Evolutionary conservation across 495 filamentous ascomycete genomes (phyloP).

Genomic region (Cercophora scortea): DNA sequence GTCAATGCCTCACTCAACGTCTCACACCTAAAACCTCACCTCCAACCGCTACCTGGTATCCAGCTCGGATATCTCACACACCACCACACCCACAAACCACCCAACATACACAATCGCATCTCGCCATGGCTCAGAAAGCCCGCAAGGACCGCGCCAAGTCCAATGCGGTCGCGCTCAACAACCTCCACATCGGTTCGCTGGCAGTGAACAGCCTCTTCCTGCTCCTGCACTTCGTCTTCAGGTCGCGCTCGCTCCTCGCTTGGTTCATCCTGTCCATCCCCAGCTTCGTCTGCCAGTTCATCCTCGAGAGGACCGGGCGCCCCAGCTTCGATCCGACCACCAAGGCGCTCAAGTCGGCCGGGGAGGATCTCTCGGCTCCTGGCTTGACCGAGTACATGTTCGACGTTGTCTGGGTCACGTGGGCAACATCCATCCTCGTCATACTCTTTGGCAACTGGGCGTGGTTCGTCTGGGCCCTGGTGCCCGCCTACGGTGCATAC

Average conservation of each 20-base stretch:
- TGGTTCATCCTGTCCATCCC: slow-evolving; percentile 70
- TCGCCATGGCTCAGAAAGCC: slow-evolving; percentile 72
- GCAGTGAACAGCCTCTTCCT: slow-evolving; percentile 66
- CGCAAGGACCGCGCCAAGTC: slow-evolving; percentile 80
- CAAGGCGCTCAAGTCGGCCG: slow-evolving; percentile 62
- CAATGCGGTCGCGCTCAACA: slow-evolving; percentile 66
- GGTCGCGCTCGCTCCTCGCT: slow-evolving; percentile 55
- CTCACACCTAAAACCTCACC: neutral
- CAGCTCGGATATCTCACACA: neutral
- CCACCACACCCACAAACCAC: neutral
- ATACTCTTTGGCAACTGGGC: slow-evolving; percentile 65
- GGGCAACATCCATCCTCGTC: slow-evolving; percentile 57
- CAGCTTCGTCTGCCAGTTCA: slow-evolving; percentile 68
- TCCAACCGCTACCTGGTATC: neutral
- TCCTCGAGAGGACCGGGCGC: slow-evolving; percentile 74
- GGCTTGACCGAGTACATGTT: slow-evolving; percentile 97
- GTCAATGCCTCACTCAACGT: neutral
- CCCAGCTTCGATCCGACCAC: slow-evolving; percentile 57
- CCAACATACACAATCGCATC: neutral
- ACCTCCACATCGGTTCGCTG: slow-evolving; percentile 68
- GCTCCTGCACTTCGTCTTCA: slow-evolving; percentile 58
- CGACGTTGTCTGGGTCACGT: slow-evolving; percentile 90
- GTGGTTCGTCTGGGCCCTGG: slow-evolving; percentile 65
- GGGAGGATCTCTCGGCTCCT: slow-evolving; percentile 81
- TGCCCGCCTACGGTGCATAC: slow-evolving; percentile 64